phyloP scores from a whole-genome alignment of 768 basidiomycete species.

The Hortiboletus flavorubellus region DNA sequence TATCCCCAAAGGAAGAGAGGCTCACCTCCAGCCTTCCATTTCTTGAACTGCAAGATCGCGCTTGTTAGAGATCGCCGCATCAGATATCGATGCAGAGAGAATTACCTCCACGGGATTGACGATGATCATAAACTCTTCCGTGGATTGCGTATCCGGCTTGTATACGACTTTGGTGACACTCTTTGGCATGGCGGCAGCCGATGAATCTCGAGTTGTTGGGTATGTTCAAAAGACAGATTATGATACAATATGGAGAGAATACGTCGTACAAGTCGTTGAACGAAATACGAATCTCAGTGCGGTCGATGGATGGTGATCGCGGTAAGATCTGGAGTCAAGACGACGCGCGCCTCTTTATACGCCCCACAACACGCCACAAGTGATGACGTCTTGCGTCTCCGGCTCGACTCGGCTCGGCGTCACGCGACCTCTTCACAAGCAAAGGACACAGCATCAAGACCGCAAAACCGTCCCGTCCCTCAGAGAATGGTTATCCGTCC shows the following conservation, averaged over 20 bases:
- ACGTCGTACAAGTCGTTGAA: not conserved
- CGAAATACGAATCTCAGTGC: not conserved
- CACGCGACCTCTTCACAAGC: constrained; percentile 27
- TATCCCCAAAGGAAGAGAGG: not conserved
- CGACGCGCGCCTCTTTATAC: constrained; percentile 25
- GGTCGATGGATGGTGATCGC: constrained; percentile 7
- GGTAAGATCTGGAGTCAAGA: not conserved
- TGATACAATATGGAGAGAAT: constrained; percentile 10
- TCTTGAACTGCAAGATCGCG: constrained; percentile 52
- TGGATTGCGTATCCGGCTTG: constrained; percentile 70
- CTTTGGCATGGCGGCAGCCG: constrained; percentile 37
- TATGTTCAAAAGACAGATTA: constrained; percentile 13
- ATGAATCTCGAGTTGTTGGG: constrained; percentile 5
- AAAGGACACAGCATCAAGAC: not conserved
- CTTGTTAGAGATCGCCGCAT: constrained; percentile 4
- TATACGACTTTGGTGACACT: constrained; percentile 68
- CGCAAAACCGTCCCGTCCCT: not conserved
- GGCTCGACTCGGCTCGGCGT: constrained; percentile 18
- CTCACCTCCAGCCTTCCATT: constrained; percentile 80
- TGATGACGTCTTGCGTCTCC: constrained; percentile 21
- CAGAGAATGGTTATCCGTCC: not conserved
- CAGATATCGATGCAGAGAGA: constrained; percentile 4
- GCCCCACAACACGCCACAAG: constrained; percentile 13
- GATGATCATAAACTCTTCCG: constrained; percentile 69
- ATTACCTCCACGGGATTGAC: constrained; percentile 64